phyloP scores from a whole-genome alignment of 208 protist species.

The Trypanosoma scelopori region DNA sequence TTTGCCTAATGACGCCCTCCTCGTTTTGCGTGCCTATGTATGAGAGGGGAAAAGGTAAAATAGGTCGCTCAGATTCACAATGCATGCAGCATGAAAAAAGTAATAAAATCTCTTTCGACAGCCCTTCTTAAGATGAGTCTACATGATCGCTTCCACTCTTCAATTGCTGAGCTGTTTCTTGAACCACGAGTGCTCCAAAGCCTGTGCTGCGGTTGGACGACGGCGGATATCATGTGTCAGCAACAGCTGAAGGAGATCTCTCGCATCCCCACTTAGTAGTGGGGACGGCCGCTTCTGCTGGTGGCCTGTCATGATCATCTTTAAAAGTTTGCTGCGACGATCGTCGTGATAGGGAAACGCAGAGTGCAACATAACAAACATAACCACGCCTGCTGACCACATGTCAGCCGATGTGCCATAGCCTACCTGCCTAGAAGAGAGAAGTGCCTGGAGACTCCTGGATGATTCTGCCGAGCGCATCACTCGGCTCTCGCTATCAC shows the following conservation, averaged over 20 bases:
- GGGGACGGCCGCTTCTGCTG: not conserved
- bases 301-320: slow-evolving; percentile 19
- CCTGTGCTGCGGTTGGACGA: slow-evolving; percentile 19
- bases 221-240: slow-evolving; percentile 13
- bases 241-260: slow-evolving; percentile 21
- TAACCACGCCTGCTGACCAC: slow-evolving; percentile 31
- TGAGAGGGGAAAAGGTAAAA: not conserved
- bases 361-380: slow-evolving; percentile 30
- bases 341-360: slow-evolving; percentile 34
- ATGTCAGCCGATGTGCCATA: slow-evolving; percentile 28
- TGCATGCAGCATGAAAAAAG: no score
- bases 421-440: slow-evolving; percentile 1
- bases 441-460: not conserved
- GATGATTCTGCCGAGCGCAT: not conserved
- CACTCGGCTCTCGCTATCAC: not conserved
- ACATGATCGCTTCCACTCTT: not conserved
- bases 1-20: no score
- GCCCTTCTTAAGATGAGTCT: not conserved
- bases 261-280: slow-evolving; percentile 16
- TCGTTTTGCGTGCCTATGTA: not conserved
- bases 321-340: slow-evolving; percentile 11
- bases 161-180: slow-evolving; percentile 9
- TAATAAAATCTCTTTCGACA: not conserved
- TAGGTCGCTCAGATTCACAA: not conserved
- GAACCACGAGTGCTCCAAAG: slow-evolving; percentile 30